Evolutionary conservation across 2,329 filamentous ascomycete genomes (phyloP), one percentile per base, ranked within the genome.

Genomic region (Fusarium torulosum): DNA sequence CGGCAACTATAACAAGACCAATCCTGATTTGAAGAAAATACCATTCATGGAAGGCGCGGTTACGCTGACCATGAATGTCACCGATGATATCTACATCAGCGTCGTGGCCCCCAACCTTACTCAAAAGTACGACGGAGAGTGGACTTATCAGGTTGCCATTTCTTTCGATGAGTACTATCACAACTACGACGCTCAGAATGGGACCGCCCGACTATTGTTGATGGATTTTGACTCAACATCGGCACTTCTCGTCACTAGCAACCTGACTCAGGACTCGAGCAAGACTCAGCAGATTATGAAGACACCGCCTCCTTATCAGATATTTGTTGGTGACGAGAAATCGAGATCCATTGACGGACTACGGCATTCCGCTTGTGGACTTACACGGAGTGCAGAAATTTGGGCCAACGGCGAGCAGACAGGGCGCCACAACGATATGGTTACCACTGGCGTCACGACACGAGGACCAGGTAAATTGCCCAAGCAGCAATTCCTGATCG

Each of bases 401-500:
- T 83, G 83, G 45, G 84, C 85, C 7, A 86, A 84, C 27, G 70
- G 61, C 3, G 31, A 73, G 4, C 84, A 84, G 38, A 81, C 86
- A 62, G 84, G 85, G 55, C 82, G 81, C 44, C 76, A 79, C 20
- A 76, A 80, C 29, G 81, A 77, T 61, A 78, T 83, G 47, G 83
- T 88, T 29, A 82, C 80, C 15, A 88, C 86, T 43, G 83, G 86
- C 38, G 91, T 97, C 83, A 94, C 90, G 4, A 88, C 84, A 27
- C 86, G 88, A 31, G 92, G 88, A 5, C 80, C 84, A 2, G 88
- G 88, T 5, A 87, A 87, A 50, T 83, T 89, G 61, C 92, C 92
- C 1, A 94, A 94, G 76, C 90, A 97, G 76, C 93, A 97, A 73
- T 97, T 99, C 76, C 93, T 95, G 72, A 84, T 97, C 46, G 88